Evolutionary conservation across 257 asterid genomes (phyloP).

Genomic region (Cynanchum wilfordii): DNA sequence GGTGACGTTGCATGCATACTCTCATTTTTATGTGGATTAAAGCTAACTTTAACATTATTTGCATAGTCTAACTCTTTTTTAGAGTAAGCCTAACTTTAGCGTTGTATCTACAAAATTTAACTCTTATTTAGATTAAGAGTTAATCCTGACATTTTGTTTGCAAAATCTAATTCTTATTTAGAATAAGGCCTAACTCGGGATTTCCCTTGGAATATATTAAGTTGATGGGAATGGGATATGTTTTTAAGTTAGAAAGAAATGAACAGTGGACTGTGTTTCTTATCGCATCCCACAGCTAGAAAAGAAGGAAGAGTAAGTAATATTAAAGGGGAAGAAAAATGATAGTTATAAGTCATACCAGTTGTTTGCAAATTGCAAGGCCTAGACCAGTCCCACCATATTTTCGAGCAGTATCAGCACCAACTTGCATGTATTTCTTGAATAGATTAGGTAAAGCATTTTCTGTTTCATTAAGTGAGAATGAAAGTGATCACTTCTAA

Average conservation of each 20-base stretch:
- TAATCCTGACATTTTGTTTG: no score
- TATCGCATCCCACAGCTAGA: background rate
- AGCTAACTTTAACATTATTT: no score
- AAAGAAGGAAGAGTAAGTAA: background rate
- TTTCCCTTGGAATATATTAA: no score
- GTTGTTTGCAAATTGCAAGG: constrained; percentile 83
- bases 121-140: no score
- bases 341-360: constrained; percentile 40
- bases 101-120: no score
- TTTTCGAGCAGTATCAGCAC: constrained; percentile 85
- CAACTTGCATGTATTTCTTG: constrained; percentile 94
- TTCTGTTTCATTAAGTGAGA: constrained; percentile 35
- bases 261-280: no score
- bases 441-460: constrained; percentile 70
- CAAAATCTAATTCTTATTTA: no score
- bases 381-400: constrained; percentile 97
- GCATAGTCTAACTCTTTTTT: no score
- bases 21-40: no score
- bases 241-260: background rate
- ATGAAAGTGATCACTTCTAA: background rate
- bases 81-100: no score
- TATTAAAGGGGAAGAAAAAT: background rate
- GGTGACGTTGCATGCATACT: no score
- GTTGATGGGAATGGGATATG: background rate
- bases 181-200: no score